These are phyloP conservation scores for Penicillium crustosum DNA, from an alignment of 2,329 filamentous ascomycete genomes.

Conservation along the genomic window DNA sequence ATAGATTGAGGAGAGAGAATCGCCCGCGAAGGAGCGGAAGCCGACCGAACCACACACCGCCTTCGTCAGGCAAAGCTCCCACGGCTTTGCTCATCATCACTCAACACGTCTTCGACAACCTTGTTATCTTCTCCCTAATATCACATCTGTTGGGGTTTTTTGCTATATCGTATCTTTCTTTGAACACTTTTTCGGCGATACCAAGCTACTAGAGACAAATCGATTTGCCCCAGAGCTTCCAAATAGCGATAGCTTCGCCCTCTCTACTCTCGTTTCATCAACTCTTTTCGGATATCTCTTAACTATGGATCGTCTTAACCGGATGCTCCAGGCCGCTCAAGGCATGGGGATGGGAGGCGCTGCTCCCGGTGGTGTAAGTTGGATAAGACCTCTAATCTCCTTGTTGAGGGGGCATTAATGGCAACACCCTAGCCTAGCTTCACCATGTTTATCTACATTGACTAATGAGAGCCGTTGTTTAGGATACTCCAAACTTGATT, in stretches of 20 bases:
- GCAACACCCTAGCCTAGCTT: neutral
- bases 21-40: conserved; percentile 22
- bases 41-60: conserved; percentile 31
- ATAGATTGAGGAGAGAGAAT: conserved; percentile 30
- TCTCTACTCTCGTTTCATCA: conserved; percentile 19
- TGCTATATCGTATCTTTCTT: neutral
- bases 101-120: conserved; percentile 11
- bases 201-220: conserved; percentile 8
- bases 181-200: neutral
- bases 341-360: conserved; percentile 52
- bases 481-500: conserved; percentile 90
- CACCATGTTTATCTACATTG: neutral
- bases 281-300: conserved; percentile 20
- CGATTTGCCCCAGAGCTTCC: conserved; percentile 29
- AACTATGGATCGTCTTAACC: conserved; percentile 86
- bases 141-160: conserved; percentile 6
- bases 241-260: conserved; percentile 29
- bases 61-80: conserved; percentile 31
- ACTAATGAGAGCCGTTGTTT: neutral
- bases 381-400: conserved; percentile 7
- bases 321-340: conserved; percentile 75
- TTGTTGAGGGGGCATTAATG: conserved; percentile 9
- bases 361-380: conserved; percentile 44
- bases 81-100: conserved; percentile 7
- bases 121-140: conserved; percentile 5